Evolutionary conservation across 2,329 filamentous ascomycete genomes (phyloP).

Genomic region (Arthrobotrys iridis): DNA sequence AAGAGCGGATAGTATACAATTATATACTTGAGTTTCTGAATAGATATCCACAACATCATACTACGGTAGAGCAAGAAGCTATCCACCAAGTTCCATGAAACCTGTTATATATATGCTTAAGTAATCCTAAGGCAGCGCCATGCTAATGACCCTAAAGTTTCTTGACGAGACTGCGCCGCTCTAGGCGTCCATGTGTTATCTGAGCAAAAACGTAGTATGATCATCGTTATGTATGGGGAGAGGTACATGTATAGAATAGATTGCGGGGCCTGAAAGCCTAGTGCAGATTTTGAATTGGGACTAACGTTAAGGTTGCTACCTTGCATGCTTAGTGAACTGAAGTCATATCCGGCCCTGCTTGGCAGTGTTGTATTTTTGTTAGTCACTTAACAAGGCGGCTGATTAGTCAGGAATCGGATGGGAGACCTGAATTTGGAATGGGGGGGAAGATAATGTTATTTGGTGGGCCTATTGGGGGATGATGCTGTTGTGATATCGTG

Average conservation of each 20-base stretch:
- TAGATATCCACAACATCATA: no score
- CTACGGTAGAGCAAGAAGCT: no score
- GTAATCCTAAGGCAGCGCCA: neutral
- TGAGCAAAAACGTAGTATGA: neutral
- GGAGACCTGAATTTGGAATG: no score
- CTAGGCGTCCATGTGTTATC: neutral
- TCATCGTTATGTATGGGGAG: neutral
- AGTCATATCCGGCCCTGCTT: conserved; percentile 1
- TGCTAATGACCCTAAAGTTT: neutral
- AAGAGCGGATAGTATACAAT: no score
- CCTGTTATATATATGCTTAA: neutral
- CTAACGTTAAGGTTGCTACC: conserved; percentile 14
- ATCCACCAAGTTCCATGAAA: neutral
- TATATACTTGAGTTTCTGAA: no score
- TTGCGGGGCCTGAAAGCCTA: conserved; percentile 4
- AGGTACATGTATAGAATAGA: no score
- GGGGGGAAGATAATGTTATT: no score
- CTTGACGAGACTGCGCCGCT: neutral
- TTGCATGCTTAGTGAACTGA: no score
- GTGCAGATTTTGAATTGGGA: neutral
- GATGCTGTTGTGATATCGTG: no score
- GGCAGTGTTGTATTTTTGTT: neutral
- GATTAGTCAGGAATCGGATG: conserved; percentile 2
- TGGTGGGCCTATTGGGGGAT: no score
- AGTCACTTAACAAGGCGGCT: no score